Conservation (phyloP, 306 rosid genomes). For the Rubus idaeus region DNA sequence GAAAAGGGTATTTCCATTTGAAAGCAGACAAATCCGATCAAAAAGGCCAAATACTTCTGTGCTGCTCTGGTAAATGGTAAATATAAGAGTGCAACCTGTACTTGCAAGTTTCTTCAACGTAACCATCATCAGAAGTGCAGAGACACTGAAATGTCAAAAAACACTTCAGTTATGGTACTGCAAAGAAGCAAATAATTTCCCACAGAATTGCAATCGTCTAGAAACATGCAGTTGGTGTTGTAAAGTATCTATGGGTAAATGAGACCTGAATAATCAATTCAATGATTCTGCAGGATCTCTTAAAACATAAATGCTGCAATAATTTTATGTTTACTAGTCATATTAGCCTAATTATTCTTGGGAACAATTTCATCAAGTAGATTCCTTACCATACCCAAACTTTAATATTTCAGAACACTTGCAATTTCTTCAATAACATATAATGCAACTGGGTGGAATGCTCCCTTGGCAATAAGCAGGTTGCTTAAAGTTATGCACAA, state of each 20-base stretch:
- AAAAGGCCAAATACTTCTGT: conserved; percentile 99
- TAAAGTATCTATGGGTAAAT: background rate
- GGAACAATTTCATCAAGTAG: background rate
- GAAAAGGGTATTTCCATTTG: conserved; percentile 95
- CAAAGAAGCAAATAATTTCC: background rate
- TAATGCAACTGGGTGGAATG: background rate
- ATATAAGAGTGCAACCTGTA: conserved; percentile 82
- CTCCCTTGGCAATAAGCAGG: conserved; percentile 1
- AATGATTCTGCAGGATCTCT: background rate
- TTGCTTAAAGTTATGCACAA: background rate
- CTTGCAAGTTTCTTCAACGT: conserved; percentile 97
- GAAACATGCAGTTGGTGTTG: background rate
- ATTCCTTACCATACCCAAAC: background rate
- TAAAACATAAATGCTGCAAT: background rate
- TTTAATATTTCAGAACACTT: conserved; percentile 3
- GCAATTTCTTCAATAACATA: background rate
- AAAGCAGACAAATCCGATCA: conserved; percentile 95
- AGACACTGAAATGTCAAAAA: conserved; percentile 60
- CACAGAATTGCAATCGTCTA: background rate
- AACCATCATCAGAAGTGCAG: conserved; percentile 99
- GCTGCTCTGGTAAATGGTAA: conserved; percentile 95
- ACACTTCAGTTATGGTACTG: conserved; percentile 10
- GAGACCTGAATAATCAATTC: background rate
- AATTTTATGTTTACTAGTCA: background rate
- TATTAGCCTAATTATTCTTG: background rate